A percentile compares a stretch with the other conserved stretches of the same genome.
These are phyloP conservation scores for Septoria linicola DNA, from an alignment of 2,329 filamentous ascomycete genomes.

Conservation along the genomic window DNA sequence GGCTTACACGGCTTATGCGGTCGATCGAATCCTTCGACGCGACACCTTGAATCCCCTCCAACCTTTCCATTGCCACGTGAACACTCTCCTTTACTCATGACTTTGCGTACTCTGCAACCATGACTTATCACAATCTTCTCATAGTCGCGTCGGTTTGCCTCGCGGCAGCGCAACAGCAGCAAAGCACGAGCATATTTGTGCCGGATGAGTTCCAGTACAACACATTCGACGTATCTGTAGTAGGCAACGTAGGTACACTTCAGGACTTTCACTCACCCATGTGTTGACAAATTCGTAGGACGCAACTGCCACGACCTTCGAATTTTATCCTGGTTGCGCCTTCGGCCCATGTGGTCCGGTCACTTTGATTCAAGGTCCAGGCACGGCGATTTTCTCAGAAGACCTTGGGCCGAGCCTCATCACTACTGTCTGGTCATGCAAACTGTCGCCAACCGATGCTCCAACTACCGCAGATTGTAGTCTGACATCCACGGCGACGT, in stretches of 20 bases:
- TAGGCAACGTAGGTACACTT: constrained; percentile 1
- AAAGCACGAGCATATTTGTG: constrained; percentile 11
- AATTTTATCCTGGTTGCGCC: constrained; percentile 10
- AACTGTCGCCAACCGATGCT: neutral
- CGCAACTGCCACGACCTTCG: constrained; percentile 10
- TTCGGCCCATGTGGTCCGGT: constrained; percentile 5
- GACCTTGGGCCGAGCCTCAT: constrained; percentile 2
- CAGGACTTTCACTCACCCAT: neutral
- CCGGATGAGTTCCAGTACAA: constrained; percentile 9
- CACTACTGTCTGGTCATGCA: constrained; percentile 9
- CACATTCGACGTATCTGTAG: constrained; percentile 9
- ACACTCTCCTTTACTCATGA: too few species aligned
- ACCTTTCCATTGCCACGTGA: too few species aligned
- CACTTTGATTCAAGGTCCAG: constrained; percentile 9
- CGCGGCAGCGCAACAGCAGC: neutral
- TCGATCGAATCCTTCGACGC: too few species aligned
- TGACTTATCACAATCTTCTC: too few species aligned
- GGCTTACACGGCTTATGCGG: too few species aligned
- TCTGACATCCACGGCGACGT: neutral
- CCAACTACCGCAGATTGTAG: constrained; percentile 11
- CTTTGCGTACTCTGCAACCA: too few species aligned
- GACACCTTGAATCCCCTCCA: too few species aligned
- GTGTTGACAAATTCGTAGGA: neutral
- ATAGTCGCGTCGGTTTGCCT: too few species aligned
- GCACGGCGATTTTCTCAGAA: constrained; percentile 5